phyloP scores from a whole-genome alignment of 164 flowering plant genomes.

The Magnolia changhungtana region DNA sequence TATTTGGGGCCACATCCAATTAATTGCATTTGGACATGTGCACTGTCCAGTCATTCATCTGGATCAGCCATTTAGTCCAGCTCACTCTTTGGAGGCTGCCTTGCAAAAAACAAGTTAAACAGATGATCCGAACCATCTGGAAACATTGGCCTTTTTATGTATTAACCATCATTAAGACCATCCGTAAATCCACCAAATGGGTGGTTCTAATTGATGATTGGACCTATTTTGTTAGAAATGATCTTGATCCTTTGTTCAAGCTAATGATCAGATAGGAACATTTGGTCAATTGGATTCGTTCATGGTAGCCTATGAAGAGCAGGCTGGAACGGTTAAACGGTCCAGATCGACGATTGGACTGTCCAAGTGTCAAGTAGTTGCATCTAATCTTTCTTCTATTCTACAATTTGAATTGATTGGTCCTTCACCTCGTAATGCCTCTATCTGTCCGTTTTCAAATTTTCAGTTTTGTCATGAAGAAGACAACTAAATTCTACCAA shows the following conservation, averaged over 20 bases:
- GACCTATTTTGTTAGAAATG: neutral
- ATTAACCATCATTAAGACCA: too few species aligned
- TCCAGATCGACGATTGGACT: neutral
- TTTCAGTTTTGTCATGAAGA: slow-evolving; percentile 79
- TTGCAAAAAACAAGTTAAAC: neutral
- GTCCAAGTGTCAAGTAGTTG: neutral
- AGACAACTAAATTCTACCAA: slow-evolving; percentile 45
- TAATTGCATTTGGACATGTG: neutral
- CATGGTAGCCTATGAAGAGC: neutral
- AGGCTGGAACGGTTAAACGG: neutral
- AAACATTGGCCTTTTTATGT: neutral
- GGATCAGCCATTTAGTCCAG: neutral
- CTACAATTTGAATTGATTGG: neutral
- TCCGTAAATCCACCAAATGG: neutral
- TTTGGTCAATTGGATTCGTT: neutral
- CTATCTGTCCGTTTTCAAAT: neutral
- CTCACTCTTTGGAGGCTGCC: neutral
- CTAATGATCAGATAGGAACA: neutral
- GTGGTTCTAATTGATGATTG: neutral
- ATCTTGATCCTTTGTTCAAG: neutral
- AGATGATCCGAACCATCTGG: neutral
- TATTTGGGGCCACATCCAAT: neutral
- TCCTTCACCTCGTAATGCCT: slow-evolving; percentile 6
- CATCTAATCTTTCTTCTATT: neutral
- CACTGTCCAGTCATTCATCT: neutral